A percentile compares a stretch with the other conserved stretches of the same genome.
Conservation (phyloP, 805 yeast genomes). For the Scheffersomyces lignosus region DNA sequence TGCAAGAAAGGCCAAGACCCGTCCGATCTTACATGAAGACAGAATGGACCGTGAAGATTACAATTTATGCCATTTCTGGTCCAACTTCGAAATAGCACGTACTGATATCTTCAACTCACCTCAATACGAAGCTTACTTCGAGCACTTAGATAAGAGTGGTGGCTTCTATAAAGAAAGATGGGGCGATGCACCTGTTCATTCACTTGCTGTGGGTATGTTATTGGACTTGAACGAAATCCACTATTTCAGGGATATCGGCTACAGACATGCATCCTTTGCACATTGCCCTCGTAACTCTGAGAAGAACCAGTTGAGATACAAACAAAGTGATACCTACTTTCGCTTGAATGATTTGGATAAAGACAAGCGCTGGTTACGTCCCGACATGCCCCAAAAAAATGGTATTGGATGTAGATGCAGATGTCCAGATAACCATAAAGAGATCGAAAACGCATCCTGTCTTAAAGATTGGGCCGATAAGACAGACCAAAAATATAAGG, state of each 20-base stretch:
- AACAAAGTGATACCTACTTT: constrained; percentile 30
- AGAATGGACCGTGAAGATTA: constrained; percentile 66
- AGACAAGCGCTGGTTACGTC: constrained; percentile 34
- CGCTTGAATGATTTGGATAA: constrained; percentile 12
- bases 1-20: constrained; percentile 9
- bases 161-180: constrained; percentile 92
- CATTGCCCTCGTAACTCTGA: constrained; percentile 77
- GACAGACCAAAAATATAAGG: constrained; percentile 28
- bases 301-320: constrained; percentile 48
- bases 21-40: constrained; percentile 44
- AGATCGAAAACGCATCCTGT: constrained; percentile 55
- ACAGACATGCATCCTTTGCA: constrained; percentile 72
- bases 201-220: constrained; percentile 79
- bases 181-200: constrained; percentile 98
- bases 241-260: constrained; percentile 92
- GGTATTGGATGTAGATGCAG: constrained; percentile 86
- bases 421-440: constrained; percentile 57
- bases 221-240: constrained; percentile 71
- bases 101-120: constrained; percentile 70
- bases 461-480: constrained; percentile 49
- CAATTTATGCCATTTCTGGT: constrained; percentile 87
- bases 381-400: constrained; percentile 31
- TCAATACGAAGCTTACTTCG: constrained; percentile 65
- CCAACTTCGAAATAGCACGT: constrained; percentile 89
- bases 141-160: constrained; percentile 65